Evolutionary conservation across 306 rosid species (phyloP).

Genomic region (Quercus agrifolia): DNA sequence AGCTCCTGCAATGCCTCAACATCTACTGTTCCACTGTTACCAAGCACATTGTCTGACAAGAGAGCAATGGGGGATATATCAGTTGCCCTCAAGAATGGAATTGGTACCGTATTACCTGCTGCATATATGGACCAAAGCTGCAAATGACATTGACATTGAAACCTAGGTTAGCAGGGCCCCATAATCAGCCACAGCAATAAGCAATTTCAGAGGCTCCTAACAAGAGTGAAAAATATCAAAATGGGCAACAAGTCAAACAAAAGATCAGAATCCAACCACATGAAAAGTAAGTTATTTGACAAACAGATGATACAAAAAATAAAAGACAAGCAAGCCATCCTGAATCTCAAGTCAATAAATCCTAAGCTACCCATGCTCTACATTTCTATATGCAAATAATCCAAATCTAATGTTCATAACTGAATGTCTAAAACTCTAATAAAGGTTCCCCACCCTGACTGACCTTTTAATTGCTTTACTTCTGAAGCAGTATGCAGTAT

Average conservation of each 20-base stretch:
- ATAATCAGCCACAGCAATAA: constrained; percentile 4
- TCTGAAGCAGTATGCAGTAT: neutral
- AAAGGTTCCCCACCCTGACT: neutral
- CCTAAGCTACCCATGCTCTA: neutral
- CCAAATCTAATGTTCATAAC: no score
- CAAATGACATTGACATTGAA: constrained; percentile 20
- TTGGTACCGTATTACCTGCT: constrained; percentile 95
- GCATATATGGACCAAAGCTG: constrained; percentile 99
- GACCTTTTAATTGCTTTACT: neutral
- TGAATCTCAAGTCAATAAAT: neutral
- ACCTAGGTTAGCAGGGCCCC: neutral
- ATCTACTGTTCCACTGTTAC: constrained; percentile 51
- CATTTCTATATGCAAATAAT: neutral
- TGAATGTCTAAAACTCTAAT: neutral
- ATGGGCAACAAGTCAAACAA: neutral
- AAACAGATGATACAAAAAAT: neutral
- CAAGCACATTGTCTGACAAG: constrained; percentile 85
- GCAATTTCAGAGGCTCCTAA: neutral
- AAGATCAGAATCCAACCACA: neutral
- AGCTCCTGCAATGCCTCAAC: constrained; percentile 93
- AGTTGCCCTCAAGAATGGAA: constrained; percentile 96
- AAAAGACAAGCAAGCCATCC: neutral
- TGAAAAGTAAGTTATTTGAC: neutral
- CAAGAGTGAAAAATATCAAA: neutral
- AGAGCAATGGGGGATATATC: constrained; percentile 99